A percentile compares a stretch with the other conserved stretches of the same genome.
phyloP scores from a whole-genome alignment of 352 stramenopile species.

The Phytophthora melonis region DNA sequence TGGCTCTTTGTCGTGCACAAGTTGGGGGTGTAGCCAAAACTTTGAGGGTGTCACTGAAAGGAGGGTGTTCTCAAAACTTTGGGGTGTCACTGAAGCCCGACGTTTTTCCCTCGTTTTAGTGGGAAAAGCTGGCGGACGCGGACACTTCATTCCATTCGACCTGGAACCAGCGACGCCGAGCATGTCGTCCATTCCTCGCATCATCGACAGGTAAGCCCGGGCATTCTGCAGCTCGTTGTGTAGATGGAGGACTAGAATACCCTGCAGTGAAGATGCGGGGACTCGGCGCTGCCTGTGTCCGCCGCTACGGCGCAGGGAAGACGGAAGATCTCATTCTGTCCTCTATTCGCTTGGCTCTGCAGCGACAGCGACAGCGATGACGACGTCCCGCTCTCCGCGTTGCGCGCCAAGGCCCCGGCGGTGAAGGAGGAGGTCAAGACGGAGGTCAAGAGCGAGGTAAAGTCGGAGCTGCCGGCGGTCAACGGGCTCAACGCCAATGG shows the following conservation, averaged over 20 bases:
- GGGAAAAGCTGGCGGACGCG: no score
- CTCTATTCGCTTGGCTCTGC: neutral
- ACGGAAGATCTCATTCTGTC: constrained; percentile 39
- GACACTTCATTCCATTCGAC: constrained; percentile 19
- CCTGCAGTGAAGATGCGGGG: neutral
- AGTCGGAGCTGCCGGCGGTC: neutral
- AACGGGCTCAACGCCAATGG: constrained; percentile 6
- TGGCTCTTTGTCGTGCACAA: constrained; percentile 14
- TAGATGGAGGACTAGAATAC: constrained; percentile 10
- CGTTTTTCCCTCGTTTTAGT: neutral
- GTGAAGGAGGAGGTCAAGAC: constrained; percentile 37
- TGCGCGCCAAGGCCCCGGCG: constrained; percentile 44
- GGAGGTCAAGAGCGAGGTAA: constrained; percentile 31
- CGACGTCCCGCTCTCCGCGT: constrained; percentile 78
- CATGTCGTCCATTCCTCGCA: constrained; percentile 38
- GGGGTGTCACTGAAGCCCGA: no score
- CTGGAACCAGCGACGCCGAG: constrained; percentile 5
- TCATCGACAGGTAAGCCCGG: constrained; percentile 53
- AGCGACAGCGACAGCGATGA: constrained; percentile 85
- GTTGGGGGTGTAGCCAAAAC: neutral
- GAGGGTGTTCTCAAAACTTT: neutral
- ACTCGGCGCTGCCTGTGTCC: neutral
- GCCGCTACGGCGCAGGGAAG: constrained; percentile 12
- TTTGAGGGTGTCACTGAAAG: neutral
- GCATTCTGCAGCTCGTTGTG: neutral